Evolutionary conservation across 164 flowering plant species (phyloP).

Genomic region (Cinnamomum chago): DNA sequence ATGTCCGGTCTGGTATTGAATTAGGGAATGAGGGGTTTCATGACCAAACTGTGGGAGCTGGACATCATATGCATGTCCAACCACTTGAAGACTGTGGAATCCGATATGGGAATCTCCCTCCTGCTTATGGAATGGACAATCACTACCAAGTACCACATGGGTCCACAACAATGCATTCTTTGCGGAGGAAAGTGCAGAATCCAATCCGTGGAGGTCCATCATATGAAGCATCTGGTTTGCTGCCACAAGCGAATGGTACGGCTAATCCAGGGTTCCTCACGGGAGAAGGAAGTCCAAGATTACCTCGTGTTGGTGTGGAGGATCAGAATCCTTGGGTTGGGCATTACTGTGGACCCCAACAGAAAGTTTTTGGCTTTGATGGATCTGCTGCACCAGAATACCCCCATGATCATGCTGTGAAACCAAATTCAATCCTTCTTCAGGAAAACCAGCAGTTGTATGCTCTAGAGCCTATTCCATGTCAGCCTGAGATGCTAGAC

Average conservation of each 20-base stretch:
- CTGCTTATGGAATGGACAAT: constrained; percentile 52
- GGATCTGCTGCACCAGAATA: constrained; percentile 47
- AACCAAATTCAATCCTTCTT: constrained; percentile 25
- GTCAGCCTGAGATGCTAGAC: constrained; percentile 25
- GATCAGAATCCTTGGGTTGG: constrained; percentile 49
- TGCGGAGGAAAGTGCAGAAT: constrained; percentile 60
- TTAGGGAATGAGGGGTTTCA: constrained; percentile 49
- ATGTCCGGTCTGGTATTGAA: constrained; percentile 46
- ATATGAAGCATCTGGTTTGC: constrained; percentile 47
- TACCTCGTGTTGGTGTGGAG: constrained; percentile 38
- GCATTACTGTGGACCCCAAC: constrained; percentile 22
- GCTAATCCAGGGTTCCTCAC: constrained; percentile 36
- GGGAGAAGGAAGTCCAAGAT: constrained; percentile 49
- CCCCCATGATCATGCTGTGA: constrained; percentile 31
- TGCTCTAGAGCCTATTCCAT: constrained; percentile 25
- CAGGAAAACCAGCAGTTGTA: constrained; percentile 27
- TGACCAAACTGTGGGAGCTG: constrained; percentile 41
- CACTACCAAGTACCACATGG: constrained; percentile 47
- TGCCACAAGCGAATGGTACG: constrained; percentile 45
- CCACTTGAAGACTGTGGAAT: constrained; percentile 50
- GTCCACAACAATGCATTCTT: constrained; percentile 38
- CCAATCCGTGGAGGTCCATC: constrained; percentile 47
- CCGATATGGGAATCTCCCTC: constrained; percentile 50
- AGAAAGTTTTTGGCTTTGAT: constrained; percentile 41
- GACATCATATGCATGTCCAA: constrained; percentile 35